A percentile compares a stretch with the other conserved stretches of the same genome.
Evolutionary conservation across 1,139 yeast species (phyloP).

Genomic region (Saccharomyces hybrid): DNA sequence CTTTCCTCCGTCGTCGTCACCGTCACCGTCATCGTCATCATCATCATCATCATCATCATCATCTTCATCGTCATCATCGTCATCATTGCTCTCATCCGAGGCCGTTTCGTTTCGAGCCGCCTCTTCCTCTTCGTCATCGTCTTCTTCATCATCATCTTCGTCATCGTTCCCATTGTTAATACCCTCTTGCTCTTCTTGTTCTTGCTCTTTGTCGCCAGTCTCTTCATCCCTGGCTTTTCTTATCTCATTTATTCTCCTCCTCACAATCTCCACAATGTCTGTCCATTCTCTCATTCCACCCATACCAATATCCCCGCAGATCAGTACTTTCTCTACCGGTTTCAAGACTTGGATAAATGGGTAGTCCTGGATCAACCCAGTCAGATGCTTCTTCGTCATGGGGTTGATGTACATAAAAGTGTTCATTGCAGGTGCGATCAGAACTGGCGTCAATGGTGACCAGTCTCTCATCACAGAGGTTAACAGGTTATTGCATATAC

Average conservation of each 20-base stretch:
- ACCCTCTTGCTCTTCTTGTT: slow-evolving; percentile 15
- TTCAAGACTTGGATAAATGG: slow-evolving; percentile 83
- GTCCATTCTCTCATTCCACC: slow-evolving; percentile 96
- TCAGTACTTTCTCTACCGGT: slow-evolving; percentile 79
- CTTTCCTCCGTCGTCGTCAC: slow-evolving; percentile 2
- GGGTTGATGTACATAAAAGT: slow-evolving; percentile 84
- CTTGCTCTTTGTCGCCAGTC: slow-evolving; percentile 15
- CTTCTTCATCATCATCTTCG: slow-evolving; percentile 13
- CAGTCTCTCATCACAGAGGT: slow-evolving; percentile 88
- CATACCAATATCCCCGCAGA: slow-evolving; percentile 90
- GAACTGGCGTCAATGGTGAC: slow-evolving; percentile 80
- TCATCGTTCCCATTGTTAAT: slow-evolving; percentile 4
- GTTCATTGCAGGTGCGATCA: slow-evolving; percentile 92
- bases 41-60: no score
- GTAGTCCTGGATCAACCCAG: slow-evolving; percentile 73
- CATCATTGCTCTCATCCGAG: slow-evolving; percentile 3
- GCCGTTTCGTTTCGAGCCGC: slow-evolving; percentile 3
- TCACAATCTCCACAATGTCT: slow-evolving; percentile 75
- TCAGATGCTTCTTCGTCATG: slow-evolving; percentile 73
- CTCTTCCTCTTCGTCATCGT: slow-evolving; percentile 11
- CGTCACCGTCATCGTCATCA: background rate
- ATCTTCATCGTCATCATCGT: background rate
- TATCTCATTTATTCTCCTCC: slow-evolving; percentile 38
- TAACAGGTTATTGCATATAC: slow-evolving; percentile 79
- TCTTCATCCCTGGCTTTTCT: slow-evolving; percentile 23